phyloP scores from a whole-genome alignment of 2,329 filamentous ascomycete genomes.

The Pseudogymnoascus sp. region DNA sequence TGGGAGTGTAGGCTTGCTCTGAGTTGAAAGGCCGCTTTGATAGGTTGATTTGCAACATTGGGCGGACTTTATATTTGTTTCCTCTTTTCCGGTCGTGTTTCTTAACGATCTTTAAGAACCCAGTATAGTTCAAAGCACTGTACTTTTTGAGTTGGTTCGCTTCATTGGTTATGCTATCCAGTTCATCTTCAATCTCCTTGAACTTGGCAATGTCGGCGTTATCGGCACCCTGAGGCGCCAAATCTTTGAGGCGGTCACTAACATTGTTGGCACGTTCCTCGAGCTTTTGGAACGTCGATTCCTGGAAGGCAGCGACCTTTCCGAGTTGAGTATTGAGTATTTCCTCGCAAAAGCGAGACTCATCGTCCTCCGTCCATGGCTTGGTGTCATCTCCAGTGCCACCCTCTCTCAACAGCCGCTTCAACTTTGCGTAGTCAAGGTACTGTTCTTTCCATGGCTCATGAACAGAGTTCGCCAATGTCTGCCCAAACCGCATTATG shows the following conservation, averaged over 20 bases:
- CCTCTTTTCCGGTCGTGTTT: constrained; percentile 96
- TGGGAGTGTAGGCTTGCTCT: constrained; percentile 76
- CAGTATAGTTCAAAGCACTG: constrained; percentile 93
- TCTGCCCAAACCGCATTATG: constrained; percentile 88
- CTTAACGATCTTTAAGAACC: constrained; percentile 96
- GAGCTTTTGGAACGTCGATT: constrained; percentile 58
- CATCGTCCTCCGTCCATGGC: constrained; percentile 88
- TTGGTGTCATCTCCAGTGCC: constrained; percentile 45
- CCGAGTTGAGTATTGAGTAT: constrained; percentile 90
- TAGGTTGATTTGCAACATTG: constrained; percentile 83
- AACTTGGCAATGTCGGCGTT: constrained; percentile 48
- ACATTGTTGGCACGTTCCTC: constrained; percentile 47
- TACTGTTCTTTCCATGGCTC: constrained; percentile 87
- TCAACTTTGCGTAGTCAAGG: constrained; percentile 92
- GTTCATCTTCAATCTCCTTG: constrained; percentile 66
- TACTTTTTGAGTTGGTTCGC: constrained; percentile 92
- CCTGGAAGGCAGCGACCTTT: constrained; percentile 87
- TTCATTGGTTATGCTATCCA: constrained; percentile 83
- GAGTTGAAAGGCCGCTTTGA: constrained; percentile 90
- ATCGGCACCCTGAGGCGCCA: constrained; percentile 52
- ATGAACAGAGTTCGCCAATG: constrained; percentile 72
- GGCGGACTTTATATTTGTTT: constrained; percentile 76
- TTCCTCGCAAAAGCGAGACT: constrained; percentile 89
- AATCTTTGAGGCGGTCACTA: constrained; percentile 68
- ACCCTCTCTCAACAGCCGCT: constrained; percentile 78